Percentiles rank a stretch among this genome's conserved stretches.
Evolutionary conservation across 345 rosid species (phyloP).

Genomic region (Eucalyptus virginea): DNA sequence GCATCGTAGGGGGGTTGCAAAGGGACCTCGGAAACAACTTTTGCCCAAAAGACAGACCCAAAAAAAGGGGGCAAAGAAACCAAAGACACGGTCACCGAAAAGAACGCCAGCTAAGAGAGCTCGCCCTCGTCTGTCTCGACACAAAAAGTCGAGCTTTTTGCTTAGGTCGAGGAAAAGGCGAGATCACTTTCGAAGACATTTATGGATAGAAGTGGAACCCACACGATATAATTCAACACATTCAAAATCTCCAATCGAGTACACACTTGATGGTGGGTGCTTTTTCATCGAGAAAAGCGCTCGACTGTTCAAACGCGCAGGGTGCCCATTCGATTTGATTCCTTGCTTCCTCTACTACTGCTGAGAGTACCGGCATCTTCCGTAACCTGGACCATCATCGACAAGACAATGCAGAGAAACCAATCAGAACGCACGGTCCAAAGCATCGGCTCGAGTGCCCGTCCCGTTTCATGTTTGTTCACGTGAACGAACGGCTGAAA

Average conservation of each 20-base stretch:
- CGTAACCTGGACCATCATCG: slow-evolving; percentile 28
- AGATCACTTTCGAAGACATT: neutral
- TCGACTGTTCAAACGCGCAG: neutral
- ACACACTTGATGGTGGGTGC: neutral
- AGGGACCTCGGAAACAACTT: neutral
- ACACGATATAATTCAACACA: neutral
- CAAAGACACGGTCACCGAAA: neutral
- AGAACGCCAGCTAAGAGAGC: neutral
- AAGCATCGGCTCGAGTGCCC: neutral
- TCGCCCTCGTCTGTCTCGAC: neutral
- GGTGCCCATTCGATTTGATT: neutral
- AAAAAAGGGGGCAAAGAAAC: neutral
- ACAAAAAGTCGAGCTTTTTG: neutral
- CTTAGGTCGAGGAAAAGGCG: neutral
- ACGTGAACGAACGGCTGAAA: neutral
- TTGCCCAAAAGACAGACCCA: neutral
- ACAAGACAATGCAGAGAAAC: neutral
- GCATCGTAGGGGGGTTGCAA: neutral
- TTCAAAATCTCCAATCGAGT: neutral
- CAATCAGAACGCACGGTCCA: neutral
- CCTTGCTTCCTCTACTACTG: slow-evolving; percentile 14
- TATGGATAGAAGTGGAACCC: neutral
- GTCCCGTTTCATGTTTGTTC: neutral
- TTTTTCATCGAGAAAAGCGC: neutral
- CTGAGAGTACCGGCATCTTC: slow-evolving; percentile 43